phyloP scores from a whole-genome alignment of 2,329 filamentous ascomycete genomes.

The Hysterium pulicare region DNA sequence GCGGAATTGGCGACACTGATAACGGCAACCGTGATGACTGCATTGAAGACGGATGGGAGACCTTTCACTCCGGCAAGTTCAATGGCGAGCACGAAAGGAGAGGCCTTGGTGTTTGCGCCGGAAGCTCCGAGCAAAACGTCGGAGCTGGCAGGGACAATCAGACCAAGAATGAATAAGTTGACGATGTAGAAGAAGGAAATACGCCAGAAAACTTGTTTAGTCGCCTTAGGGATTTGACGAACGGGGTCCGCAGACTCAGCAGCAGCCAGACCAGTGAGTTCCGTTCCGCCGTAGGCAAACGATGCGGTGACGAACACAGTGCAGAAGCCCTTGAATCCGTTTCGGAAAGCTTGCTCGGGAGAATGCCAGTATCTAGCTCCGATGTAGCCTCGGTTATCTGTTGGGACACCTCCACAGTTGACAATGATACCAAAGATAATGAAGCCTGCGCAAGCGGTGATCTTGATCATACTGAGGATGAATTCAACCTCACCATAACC shows the following conservation, averaged over 20 bases:
- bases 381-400: constrained; percentile 53
- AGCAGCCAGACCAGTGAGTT: constrained; percentile 57
- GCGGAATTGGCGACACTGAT: constrained; percentile 53
- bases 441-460: constrained; percentile 58
- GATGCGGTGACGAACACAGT: constrained; percentile 61
- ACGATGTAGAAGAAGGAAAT: constrained; percentile 43
- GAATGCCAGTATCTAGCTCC: constrained; percentile 58
- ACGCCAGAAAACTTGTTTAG: constrained; percentile 44
- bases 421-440: constrained; percentile 63
- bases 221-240: constrained; percentile 41
- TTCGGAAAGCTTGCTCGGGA: constrained; percentile 48
- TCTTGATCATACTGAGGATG: constrained; percentile 55
- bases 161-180: constrained; percentile 39
- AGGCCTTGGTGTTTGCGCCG: constrained; percentile 40
- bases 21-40: constrained; percentile 59
- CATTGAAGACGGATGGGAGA: constrained; percentile 63
- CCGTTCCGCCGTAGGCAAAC: constrained; percentile 60
- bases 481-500: constrained; percentile 52
- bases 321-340: constrained; percentile 62
- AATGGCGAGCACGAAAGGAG: constrained; percentile 65
- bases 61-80: constrained; percentile 57
- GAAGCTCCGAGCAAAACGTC: constrained; percentile 27
- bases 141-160: constrained; percentile 35
- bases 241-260: constrained; percentile 54
- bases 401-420: constrained; percentile 57